Conservation (phyloP, 169 alveolate genomes). For the Blepharisma undulans region DNA sequence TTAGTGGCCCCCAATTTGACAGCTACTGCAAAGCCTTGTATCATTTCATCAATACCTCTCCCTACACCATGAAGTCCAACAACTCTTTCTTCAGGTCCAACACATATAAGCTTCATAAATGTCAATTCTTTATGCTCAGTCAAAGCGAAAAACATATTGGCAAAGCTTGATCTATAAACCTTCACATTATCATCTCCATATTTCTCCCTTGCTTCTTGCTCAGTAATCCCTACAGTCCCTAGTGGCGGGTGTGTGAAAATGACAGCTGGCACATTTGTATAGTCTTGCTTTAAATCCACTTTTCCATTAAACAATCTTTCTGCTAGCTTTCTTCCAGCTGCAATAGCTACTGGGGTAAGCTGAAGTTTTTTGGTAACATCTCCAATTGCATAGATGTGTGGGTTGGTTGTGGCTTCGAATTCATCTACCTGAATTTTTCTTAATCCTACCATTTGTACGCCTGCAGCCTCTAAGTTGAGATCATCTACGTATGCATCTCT, state of each 20-base stretch:
- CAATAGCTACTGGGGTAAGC: constrained; percentile 94
- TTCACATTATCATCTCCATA: constrained; percentile 83
- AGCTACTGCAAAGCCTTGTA: constrained; percentile 92
- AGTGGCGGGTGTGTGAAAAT: constrained; percentile 91
- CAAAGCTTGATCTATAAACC: constrained; percentile 69
- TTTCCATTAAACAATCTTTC: constrained; percentile 85
- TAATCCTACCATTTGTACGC: constrained; percentile 55
- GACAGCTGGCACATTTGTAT: constrained; percentile 88
- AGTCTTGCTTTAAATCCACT: constrained; percentile 67
- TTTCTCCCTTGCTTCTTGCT: constrained; percentile 82
- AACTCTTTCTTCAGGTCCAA: constrained; percentile 77
- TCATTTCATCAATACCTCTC: constrained; percentile 88
- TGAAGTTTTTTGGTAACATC: constrained; percentile 71
- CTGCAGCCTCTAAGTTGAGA: constrained; percentile 64
- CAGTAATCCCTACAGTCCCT: constrained; percentile 91
- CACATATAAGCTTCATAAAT: constrained; percentile 77
- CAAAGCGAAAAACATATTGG: constrained; percentile 71
- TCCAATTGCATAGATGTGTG: constrained; percentile 75
- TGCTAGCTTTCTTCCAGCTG: constrained; percentile 92
- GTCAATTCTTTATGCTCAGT: constrained; percentile 61
- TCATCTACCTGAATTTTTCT: constrained; percentile 79
- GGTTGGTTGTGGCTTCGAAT: constrained; percentile 71
- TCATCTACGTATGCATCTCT: constrained; percentile 71
- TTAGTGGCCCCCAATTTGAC: constrained; percentile 89
- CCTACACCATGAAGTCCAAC: constrained; percentile 89